Conservation (phyloP, 2,329 filamentous ascomycete genomes). For the Alternaria brassicae region DNA sequence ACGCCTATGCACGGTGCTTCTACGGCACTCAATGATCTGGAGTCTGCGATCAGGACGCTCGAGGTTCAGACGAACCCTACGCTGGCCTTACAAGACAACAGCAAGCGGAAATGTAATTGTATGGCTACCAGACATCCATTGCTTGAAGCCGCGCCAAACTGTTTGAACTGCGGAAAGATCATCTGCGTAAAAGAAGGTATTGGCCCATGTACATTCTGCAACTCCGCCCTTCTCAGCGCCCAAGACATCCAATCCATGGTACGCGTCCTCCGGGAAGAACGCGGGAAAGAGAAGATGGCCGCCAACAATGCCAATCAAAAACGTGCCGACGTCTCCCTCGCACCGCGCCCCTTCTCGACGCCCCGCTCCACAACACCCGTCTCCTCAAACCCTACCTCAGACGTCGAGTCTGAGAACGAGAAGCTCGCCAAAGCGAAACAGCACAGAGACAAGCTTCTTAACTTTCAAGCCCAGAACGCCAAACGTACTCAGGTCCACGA, state of each 20-base stretch:
- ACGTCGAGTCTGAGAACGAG: slow-evolving; percentile 58
- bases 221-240: slow-evolving; percentile 71
- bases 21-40: slow-evolving; percentile 71
- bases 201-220: slow-evolving; percentile 92
- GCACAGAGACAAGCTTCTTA: slow-evolving; percentile 80
- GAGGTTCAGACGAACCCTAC: slow-evolving; percentile 92
- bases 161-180: slow-evolving; percentile 89
- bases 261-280: slow-evolving; percentile 79
- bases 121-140: slow-evolving; percentile 87
- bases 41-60: slow-evolving; percentile 83
- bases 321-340: slow-evolving; percentile 68
- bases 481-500: slow-evolving; percentile 84
- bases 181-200: slow-evolving; percentile 94
- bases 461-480: slow-evolving; percentile 86
- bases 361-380: slow-evolving; percentile 46
- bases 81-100: slow-evolving; percentile 62
- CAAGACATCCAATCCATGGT: slow-evolving; percentile 87
- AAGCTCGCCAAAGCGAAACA: slow-evolving; percentile 74
- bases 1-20: slow-evolving; percentile 83
- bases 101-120: slow-evolving; percentile 79
- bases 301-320: slow-evolving; percentile 76
- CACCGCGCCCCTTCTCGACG: slow-evolving; percentile 65
- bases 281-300: slow-evolving; percentile 85
- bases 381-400: slow-evolving; percentile 47
- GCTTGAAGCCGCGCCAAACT: slow-evolving; percentile 91